Evolutionary conservation across 495 filamentous ascomycete genomes (phyloP), one percentile per base, ranked within the genome.

Genomic region (Penicillium dipodomyicola): DNA sequence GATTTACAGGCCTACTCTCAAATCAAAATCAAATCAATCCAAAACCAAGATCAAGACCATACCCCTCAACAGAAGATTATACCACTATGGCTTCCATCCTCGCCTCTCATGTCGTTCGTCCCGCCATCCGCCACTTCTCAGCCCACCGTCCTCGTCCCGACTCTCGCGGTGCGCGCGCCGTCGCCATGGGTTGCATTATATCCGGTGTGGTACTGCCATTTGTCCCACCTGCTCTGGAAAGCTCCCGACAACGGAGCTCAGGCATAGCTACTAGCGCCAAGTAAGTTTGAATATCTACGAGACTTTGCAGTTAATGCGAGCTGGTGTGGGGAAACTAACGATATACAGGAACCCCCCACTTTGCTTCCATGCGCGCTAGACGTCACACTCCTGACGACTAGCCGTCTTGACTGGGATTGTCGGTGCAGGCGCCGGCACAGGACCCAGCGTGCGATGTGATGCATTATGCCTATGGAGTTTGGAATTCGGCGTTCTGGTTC

Each of bases 301-400:
- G 20, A 12, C 17, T 22, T 43, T 32, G 22, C 29, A 33, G 27
- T 49, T 22, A 58, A 33, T 50, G 8, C 33, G 17, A 45, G 19
- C 43, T 39, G 19, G 19, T 32, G 39, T 44, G 30, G 41, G 40
- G 39, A 52, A 52, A 45, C 40, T 58, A 32, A 56, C 23, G 3
- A 17, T 9, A 33, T 63, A 27, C 12, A 72, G 69, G 30, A 65
- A 75, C 27, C 76, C 76, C 47, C 75, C 75, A 23, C 76, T 78
- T 17, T 78, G 76, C 62, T 78, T 77, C 63, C 76, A 78, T 58
- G 72, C 76, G 23, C 72, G 76, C 45, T 78, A 74, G 58, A 45
- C 32, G n/a, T 17, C 27, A 17, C 7, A 35, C 27, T 10, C 3
- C 22, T 33, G 10, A 50, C 25, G 35, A 41, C 39, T 40, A 15